Evolutionary conservation across 2,329 filamentous ascomycete genomes (phyloP), one percentile per base, ranked within the genome.

Genomic region (Uncinocarpus reesii): DNA sequence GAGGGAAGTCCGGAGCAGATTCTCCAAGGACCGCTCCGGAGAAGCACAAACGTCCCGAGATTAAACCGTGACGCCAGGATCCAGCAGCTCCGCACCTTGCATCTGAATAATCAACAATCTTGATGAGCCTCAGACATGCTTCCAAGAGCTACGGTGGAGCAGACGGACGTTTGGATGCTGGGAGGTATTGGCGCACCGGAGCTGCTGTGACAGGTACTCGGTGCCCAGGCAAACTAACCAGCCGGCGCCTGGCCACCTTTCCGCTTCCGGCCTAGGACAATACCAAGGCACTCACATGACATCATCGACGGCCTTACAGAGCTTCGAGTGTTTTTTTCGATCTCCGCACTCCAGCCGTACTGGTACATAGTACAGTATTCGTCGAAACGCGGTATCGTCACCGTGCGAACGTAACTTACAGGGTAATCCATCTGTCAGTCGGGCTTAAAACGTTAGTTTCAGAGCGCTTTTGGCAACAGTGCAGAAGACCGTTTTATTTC

Each of bases 391-490:
- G 7, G 34, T 46, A 46, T 31, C 8, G 32, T 46, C 28, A 43
- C 41, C 3, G 41, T 43, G 32, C 29, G 15, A 23, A 38, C 15
- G 10, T 23, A 21, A 13, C 13, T 46, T 31, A 29, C 21, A 8
- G 2, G 15, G 43, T 46, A 46, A 38, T 46, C 38, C 36, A 26
- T 13, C 13, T 34, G 13, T 11, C 26, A 28, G n/a, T 18, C 23
- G 13, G 23, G 38, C 23, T 28, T 26, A 7, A 7, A 16, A 16
- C 42, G 42, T 35, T 24, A 24, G 32, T 46, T 46, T 47, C 36
- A 18, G 41, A 47, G 41, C 45, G 37, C 28, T 41, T 47, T 47
- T 23, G 45, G 45, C 45, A 47, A 47, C 35, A 31, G 44, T 35
- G 36, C 45, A 47, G 45, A 36, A 47, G 45, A 47, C 45, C 45